phyloP scores from a whole-genome alignment of 768 basidiomycete species.

The Suillus subalutaceus region DNA sequence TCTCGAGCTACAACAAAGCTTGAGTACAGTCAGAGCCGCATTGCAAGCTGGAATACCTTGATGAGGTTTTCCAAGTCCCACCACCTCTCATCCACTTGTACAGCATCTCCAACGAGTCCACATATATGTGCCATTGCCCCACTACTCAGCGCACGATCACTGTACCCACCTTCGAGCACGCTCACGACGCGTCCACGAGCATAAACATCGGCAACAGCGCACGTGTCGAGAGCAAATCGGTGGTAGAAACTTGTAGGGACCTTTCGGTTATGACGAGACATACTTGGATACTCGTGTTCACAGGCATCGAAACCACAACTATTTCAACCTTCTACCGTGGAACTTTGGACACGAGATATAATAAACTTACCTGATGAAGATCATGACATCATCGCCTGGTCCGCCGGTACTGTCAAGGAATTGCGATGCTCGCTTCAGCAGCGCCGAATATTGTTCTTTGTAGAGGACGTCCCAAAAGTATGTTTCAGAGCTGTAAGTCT shows the following conservation, averaged over 20 bases:
- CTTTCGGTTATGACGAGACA: slow-evolving; percentile 91
- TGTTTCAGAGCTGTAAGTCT: slow-evolving; percentile 66
- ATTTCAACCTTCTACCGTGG: background rate
- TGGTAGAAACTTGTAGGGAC: slow-evolving; percentile 87
- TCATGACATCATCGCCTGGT: slow-evolving; percentile 66
- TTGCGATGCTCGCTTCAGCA: slow-evolving; percentile 68
- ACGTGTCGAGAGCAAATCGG: slow-evolving; percentile 76
- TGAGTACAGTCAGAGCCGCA: background rate
- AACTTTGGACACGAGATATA: background rate
- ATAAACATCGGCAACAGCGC: slow-evolving; percentile 62
- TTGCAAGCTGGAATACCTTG: slow-evolving; percentile 43
- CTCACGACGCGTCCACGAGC: slow-evolving; percentile 77
- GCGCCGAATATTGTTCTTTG: slow-evolving; percentile 55
- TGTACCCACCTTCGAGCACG: slow-evolving; percentile 95
- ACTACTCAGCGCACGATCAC: slow-evolving; percentile 83
- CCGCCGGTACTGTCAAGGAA: slow-evolving; percentile 74
- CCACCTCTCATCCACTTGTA: slow-evolving; percentile 52
- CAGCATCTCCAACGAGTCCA: slow-evolving; percentile 51
- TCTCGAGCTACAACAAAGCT: slow-evolving; percentile 55
- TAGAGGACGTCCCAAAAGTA: slow-evolving; percentile 83
- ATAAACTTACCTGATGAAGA: slow-evolving; percentile 80
- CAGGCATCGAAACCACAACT: slow-evolving; percentile 96
- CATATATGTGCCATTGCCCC: slow-evolving; percentile 81
- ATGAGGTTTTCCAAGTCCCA: slow-evolving; percentile 64
- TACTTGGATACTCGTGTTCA: slow-evolving; percentile 86